phyloP scores from a whole-genome alignment of 495 filamentous ascomycete genomes.

The Penicillium canariense region DNA sequence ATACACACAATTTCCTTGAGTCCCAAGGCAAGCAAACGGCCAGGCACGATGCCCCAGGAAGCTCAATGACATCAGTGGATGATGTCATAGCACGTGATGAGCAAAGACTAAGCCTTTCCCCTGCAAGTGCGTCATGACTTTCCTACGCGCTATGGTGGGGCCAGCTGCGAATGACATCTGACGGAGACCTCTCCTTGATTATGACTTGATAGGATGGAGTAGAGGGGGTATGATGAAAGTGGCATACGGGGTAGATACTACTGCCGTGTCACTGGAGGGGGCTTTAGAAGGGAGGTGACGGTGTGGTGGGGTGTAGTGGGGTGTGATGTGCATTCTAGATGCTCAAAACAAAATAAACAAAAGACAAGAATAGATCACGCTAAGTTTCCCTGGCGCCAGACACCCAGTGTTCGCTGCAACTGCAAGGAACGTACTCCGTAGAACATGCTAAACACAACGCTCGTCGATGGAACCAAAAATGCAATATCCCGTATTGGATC shows the following conservation, averaged over 20 bases:
- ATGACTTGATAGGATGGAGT: background rate
- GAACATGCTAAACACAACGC: conserved; percentile 19
- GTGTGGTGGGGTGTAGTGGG: no score
- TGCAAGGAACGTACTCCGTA: conserved; percentile 2
- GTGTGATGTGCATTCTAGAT: background rate
- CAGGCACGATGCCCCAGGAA: no score
- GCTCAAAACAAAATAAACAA: background rate
- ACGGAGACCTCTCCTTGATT: background rate
- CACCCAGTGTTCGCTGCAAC: conserved; percentile 2
- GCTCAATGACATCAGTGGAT: conserved; percentile 25
- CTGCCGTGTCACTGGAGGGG: background rate
- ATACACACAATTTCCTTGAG: background rate
- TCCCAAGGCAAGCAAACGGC: background rate
- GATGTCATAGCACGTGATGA: conserved; percentile 28
- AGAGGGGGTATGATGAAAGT: conserved; percentile 13
- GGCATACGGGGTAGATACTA: background rate
- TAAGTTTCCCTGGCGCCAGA: background rate
- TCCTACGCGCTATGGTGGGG: conserved; percentile 10
- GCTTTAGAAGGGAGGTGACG: no score
- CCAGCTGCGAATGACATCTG: background rate
- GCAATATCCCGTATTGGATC: background rate
- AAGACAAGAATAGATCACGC: background rate
- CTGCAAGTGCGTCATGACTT: conserved; percentile 12
- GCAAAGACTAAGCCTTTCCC: background rate
- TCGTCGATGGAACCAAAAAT: conserved; percentile 8